phyloP scores from a whole-genome alignment of 441 rosid species.

The Jatropha multifida region DNA sequence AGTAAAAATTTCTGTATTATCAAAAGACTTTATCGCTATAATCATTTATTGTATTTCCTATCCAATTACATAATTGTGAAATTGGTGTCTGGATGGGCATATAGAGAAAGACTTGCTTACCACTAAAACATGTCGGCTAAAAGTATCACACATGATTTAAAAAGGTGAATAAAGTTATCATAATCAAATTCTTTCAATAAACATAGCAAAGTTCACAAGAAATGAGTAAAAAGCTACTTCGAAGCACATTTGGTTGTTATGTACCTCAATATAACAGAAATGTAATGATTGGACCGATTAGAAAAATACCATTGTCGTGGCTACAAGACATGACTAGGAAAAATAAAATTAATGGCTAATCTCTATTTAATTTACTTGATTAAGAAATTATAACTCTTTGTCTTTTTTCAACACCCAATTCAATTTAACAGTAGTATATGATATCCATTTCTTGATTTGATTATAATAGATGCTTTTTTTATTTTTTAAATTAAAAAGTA shows the following conservation, averaged over 20 bases:
- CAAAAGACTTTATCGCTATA: too few species aligned
- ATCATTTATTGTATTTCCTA: too few species aligned
- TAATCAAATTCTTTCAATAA: not conserved
- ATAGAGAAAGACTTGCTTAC: constrained; percentile 15
- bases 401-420: constrained; percentile 7
- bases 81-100: not conserved
- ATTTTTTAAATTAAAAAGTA: too few species aligned
- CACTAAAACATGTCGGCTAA: constrained; percentile 48
- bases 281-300: constrained; percentile 14
- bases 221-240: constrained; percentile 33
- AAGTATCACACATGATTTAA: constrained; percentile 33
- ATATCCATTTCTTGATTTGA: not conserved
- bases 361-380: not conserved
- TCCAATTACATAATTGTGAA: too few species aligned
- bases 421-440: not conserved
- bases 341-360: not conserved
- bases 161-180: constrained; percentile 22
- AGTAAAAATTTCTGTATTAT: too few species aligned
- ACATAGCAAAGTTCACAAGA: constrained; percentile 26
- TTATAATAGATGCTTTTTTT: not conserved
- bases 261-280: constrained; percentile 2
- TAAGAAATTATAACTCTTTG: constrained; percentile 9
- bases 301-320: not conserved
- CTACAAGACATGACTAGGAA: constrained; percentile 3
- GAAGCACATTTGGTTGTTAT: constrained; percentile 23